phyloP scores from a whole-genome alignment of 2,329 filamentous ascomycete genomes.

The Eutypella sp. region DNA sequence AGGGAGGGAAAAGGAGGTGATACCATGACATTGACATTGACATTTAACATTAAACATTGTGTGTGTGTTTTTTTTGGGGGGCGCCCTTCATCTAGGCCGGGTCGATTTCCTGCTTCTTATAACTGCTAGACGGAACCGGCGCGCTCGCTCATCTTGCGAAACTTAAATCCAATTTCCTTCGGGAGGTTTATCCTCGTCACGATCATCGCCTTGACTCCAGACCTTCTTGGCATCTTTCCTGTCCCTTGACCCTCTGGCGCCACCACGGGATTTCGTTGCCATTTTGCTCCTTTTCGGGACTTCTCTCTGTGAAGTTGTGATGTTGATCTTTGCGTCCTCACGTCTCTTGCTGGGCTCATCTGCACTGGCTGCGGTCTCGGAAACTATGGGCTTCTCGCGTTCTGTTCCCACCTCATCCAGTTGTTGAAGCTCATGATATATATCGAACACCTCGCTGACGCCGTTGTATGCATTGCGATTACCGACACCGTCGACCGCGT shows the following conservation, averaged over 20 bases:
- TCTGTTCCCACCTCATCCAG: slow-evolving; percentile 4
- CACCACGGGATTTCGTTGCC: neutral
- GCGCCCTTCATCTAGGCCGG: too few relatives aligned
- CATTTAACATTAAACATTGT: too few relatives aligned
- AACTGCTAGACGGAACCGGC: too few relatives aligned
- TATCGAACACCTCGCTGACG: neutral
- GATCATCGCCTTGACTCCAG: neutral
- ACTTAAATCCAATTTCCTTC: too few relatives aligned
- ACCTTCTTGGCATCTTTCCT: neutral
- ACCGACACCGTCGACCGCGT: too few relatives aligned
- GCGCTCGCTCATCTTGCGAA: too few relatives aligned
- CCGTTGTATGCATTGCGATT: too few relatives aligned
- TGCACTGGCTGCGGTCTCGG: slow-evolving; percentile 7
- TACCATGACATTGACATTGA: neutral
- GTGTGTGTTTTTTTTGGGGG: too few relatives aligned
- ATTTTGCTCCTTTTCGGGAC: neutral
- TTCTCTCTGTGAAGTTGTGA: neutral
- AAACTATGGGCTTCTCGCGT: slow-evolving; percentile 10
- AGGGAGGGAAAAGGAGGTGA: neutral
- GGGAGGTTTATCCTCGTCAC: too few relatives aligned
- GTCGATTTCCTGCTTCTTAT: too few relatives aligned
- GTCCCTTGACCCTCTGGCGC: neutral
- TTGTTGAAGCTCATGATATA: neutral
- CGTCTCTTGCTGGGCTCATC: slow-evolving; percentile 13
- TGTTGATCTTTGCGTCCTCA: neutral